Conservation (phyloP, 768 basidiomycete genomes). For the Mycena filopes region DNA sequence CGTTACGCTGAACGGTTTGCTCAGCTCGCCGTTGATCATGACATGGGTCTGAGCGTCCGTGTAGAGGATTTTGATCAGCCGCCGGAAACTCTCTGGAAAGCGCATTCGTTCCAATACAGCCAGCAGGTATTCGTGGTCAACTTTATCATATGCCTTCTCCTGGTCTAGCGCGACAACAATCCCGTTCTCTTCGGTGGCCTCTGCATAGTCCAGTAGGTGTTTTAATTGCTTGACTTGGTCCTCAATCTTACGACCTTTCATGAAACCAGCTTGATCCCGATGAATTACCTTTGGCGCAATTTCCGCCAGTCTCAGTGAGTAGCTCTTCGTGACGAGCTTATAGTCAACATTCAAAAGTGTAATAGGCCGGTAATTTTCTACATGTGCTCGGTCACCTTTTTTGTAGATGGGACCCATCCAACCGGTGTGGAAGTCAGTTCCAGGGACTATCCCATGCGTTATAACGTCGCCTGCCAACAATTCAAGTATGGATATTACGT, state of each 20-base stretch:
- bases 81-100: conserved; percentile 2
- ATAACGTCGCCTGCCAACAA: conserved; percentile 1
- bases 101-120: conserved; percentile 2
- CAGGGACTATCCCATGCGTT: conserved; percentile 2
- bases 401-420: conserved; percentile 29
- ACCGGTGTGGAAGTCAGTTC: conserved; percentile 15
- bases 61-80: conserved; percentile 1
- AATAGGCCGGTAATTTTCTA: too few relatives aligned
- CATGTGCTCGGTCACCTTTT: too few relatives aligned
- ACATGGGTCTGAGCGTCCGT: conserved; percentile 1
- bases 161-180: too few relatives aligned
- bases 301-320: conserved; percentile 23
- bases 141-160: too few relatives aligned
- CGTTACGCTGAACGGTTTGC: conserved; percentile 8
- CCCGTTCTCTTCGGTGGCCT: conserved; percentile 28
- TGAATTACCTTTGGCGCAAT: conserved; percentile 32
- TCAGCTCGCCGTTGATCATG: conserved; percentile 18
- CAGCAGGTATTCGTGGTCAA: too few relatives aligned
- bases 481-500: conserved; percentile 26
- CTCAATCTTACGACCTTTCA: conserved; percentile 34
- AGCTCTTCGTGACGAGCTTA: too few relatives aligned
- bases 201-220: conserved; percentile 25
- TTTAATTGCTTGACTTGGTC: conserved; percentile 37
- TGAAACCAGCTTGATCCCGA: conserved; percentile 42
- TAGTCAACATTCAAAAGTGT: too few relatives aligned